Evolutionary conservation across 257 asterid genomes (phyloP).

Genomic region (Rhazya stricta): DNA sequence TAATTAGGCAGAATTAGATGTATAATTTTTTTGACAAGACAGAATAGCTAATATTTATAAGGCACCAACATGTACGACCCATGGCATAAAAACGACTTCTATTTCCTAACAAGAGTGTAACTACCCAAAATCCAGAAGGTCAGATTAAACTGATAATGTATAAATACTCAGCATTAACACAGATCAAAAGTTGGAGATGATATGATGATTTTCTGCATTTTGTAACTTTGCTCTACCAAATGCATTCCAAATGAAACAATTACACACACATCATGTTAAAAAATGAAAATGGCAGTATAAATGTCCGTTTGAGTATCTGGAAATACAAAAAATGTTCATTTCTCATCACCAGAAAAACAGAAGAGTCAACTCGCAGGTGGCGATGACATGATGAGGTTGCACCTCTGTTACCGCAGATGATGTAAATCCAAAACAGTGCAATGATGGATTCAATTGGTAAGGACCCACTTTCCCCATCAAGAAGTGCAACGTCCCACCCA

Average conservation of each 20-base stretch:
- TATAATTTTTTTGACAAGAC: neutral
- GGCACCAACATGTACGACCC: neutral
- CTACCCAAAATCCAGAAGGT: neutral
- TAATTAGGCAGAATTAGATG: conserved; percentile 2
- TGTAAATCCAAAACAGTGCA: neutral
- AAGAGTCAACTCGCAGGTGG: neutral
- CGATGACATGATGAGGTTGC: neutral
- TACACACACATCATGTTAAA: neutral
- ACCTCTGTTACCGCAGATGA: neutral
- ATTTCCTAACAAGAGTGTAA: neutral
- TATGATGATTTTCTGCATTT: neutral
- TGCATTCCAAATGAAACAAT: neutral
- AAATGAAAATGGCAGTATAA: neutral
- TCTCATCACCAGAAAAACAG: neutral
- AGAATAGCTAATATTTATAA: neutral
- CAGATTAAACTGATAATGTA: neutral
- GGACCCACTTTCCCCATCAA: neutral
- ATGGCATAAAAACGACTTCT: neutral
- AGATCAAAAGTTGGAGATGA: neutral
- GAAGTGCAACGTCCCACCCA: neutral
- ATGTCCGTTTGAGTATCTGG: neutral
- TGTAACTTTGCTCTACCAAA: neutral
- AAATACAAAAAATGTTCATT: neutral
- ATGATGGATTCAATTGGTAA: neutral
- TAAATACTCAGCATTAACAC: neutral